Evolutionary conservation across 2,329 filamentous ascomycete genomes (phyloP).

Genomic region (Aspergillus spinulosporus): DNA sequence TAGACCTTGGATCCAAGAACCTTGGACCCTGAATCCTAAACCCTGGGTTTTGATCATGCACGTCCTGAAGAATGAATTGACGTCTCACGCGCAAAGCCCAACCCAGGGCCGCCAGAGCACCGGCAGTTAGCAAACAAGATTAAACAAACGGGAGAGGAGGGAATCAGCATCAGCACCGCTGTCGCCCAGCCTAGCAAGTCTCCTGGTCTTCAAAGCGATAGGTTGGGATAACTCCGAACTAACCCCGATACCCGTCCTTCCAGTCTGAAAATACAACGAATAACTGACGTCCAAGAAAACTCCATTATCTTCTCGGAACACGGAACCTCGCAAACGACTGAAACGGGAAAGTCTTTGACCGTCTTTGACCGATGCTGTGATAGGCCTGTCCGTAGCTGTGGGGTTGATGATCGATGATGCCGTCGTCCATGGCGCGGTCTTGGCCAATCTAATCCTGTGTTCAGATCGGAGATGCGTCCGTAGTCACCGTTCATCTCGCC

Average conservation of each 20-base stretch:
- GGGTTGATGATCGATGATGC: conserved; percentile 1
- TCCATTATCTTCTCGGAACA: background rate
- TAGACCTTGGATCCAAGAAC: no score
- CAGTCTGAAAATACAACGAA: no score
- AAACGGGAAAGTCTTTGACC: background rate
- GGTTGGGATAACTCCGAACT: no score
- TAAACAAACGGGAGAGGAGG: no score
- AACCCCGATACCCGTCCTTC: no score
- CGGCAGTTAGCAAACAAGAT: no score
- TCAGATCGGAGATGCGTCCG: background rate
- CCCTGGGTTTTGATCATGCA: background rate
- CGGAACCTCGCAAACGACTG: background rate
- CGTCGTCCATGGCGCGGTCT: background rate
- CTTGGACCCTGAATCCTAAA: no score
- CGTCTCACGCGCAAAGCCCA: background rate
- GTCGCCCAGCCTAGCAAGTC: no score
- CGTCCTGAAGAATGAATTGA: background rate
- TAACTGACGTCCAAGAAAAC: no score
- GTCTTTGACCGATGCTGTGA: background rate
- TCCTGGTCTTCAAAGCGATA: no score
- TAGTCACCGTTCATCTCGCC: no score
- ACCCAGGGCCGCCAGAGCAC: background rate
- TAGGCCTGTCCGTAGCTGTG: conserved; percentile 1
- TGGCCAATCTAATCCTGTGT: background rate
- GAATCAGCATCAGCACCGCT: no score